These are phyloP conservation scores for Hibiscus trionum DNA, from an alignment of 345 rosid genomes.

Conservation along the genomic window DNA sequence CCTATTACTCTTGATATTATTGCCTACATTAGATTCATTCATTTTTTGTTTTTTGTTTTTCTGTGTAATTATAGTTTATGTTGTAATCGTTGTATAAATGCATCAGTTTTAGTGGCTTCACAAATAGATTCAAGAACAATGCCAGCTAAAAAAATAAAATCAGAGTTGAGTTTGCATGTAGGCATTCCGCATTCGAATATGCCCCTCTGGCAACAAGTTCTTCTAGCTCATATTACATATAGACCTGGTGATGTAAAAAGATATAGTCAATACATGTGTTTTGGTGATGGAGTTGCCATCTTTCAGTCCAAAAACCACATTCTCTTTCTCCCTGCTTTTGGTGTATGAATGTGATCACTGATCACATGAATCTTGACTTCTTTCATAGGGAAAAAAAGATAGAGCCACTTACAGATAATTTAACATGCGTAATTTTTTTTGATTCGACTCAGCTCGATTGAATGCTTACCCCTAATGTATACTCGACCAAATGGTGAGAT, in stretches of 20 bases:
- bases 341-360: not conserved
- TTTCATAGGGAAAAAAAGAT: too few relatives aligned
- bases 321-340: not conserved
- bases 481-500: too few relatives aligned
- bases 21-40: conserved; percentile 5
- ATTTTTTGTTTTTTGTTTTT: not conserved
- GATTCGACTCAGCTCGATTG: too few relatives aligned
- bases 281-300: not conserved
- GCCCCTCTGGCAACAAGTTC: not conserved
- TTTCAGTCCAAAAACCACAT: not conserved
- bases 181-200: not conserved
- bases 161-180: not conserved
- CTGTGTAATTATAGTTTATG: conserved; percentile 10
- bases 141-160: not conserved
- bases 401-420: too few relatives aligned
- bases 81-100: conserved; percentile 11
- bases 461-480: too few relatives aligned
- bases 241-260: not conserved
- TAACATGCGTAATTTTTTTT: too few relatives aligned
- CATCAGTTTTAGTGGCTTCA: conserved; percentile 1
- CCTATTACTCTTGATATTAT: not conserved
- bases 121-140: not conserved
- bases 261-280: not conserved
- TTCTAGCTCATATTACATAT: not conserved
- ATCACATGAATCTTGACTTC: too few relatives aligned